phyloP scores from a whole-genome alignment of 768 basidiomycete genomes.

The Termitomyces heimii region DNA sequence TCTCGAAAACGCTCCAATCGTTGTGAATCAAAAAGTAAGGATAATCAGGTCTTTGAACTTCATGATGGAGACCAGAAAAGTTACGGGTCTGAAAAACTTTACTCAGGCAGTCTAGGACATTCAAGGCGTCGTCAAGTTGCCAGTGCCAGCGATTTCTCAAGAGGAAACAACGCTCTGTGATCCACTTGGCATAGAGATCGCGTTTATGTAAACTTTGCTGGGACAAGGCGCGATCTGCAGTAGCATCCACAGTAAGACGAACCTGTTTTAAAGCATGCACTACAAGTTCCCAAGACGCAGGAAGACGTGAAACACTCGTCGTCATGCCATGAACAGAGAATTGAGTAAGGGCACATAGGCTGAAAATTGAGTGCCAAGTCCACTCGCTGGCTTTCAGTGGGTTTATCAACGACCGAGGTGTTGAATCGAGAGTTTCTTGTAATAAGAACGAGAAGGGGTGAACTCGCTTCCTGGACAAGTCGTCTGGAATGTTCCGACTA shows the following conservation, averaged over 20 bases:
- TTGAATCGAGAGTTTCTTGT: conserved; percentile 23
- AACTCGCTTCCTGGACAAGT: conserved; percentile 7
- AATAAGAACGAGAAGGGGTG: conserved; percentile 45
- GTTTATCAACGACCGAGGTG: conserved; percentile 17
- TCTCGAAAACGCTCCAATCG: conserved; percentile 47
- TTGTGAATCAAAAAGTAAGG: conserved; percentile 61
- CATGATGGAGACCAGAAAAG: conserved; percentile 63
- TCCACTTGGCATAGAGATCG: conserved; percentile 64
- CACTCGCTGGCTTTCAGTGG: conserved; percentile 51
- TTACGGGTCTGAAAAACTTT: conserved; percentile 74
- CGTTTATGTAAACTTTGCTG: conserved; percentile 40
- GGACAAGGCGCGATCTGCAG: conserved; percentile 32
- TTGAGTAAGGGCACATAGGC: conserved; percentile 70
- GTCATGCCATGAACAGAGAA: conserved; percentile 53
- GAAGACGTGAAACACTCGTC: conserved; percentile 28
- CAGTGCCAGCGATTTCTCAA: conserved; percentile 76
- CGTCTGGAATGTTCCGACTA: conserved; percentile 14
- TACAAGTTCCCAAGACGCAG: conserved; percentile 64
- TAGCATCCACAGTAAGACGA: conserved; percentile 42
- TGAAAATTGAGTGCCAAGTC: conserved; percentile 68
- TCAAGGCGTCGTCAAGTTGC: conserved; percentile 50
- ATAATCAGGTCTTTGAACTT: conserved; percentile 46
- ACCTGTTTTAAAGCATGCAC: conserved; percentile 52
- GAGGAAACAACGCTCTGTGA: conserved; percentile 70
- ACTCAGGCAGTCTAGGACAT: conserved; percentile 57